These are phyloP conservation scores for Platanus orientalis DNA, from an alignment of 164 flowering plant genomes.

Conservation along the genomic window DNA sequence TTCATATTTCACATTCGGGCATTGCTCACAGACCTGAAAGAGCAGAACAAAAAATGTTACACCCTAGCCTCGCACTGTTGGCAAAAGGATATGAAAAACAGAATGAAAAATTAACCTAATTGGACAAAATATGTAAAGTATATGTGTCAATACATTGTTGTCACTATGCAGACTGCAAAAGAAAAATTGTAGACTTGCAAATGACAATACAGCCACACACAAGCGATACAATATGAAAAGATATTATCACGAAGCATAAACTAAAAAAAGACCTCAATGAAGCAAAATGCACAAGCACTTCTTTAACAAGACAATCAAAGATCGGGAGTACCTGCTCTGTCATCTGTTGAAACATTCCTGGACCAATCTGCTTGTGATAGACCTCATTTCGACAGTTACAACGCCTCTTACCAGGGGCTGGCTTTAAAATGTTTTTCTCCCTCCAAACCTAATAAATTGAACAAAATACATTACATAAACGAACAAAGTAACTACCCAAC, in stretches of 20 bases:
- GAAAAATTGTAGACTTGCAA: not conserved
- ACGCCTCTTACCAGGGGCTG: constrained; percentile 94
- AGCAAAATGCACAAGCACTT: too few relatives aligned
- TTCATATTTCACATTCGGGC: constrained; percentile 90
- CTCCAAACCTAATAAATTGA: constrained; percentile 77
- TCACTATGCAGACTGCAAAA: not conserved
- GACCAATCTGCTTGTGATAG: constrained; percentile 95
- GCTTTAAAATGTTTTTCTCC: constrained; percentile 85
- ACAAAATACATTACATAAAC: too few relatives aligned
- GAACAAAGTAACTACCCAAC: too few relatives aligned
- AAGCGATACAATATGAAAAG: too few relatives aligned
- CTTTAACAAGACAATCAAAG: not conserved
- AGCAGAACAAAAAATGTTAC: constrained; percentile 4
- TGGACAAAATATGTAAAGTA: not conserved
- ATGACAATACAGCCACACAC: not conserved
- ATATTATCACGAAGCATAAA: too few relatives aligned
- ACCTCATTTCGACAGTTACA: constrained; percentile 99
- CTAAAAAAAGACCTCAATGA: too few relatives aligned
- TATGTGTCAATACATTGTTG: not conserved
- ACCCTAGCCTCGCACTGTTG: not conserved
- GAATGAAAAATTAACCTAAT: not conserved
- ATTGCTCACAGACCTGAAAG: constrained; percentile 88
- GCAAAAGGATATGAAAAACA: not conserved
- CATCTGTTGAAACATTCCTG: constrained; percentile 99
- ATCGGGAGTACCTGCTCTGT: constrained; percentile 71